Evolutionary conservation across 176 grass and related monocot genomes (phyloP).

Genomic region (Pontederia paniculata): DNA sequence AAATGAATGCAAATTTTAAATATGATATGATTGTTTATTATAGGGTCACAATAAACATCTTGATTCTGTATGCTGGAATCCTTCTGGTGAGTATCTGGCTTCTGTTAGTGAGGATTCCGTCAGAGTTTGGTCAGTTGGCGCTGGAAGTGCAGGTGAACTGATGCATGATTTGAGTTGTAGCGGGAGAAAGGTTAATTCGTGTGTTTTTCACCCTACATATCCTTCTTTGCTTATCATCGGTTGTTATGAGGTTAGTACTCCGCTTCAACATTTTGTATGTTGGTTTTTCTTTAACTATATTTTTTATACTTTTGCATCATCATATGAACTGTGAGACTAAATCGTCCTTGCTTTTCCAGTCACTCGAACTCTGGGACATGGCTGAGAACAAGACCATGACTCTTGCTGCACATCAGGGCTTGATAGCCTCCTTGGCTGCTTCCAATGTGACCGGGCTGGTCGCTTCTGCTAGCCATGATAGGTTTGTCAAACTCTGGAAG

Average conservation of each 20-base stretch:
- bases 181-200: slow-evolving; percentile 82
- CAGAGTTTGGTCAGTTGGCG: slow-evolving; percentile 68
- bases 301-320: too few relatives aligned
- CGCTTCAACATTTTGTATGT: neutral
- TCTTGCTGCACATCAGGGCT: slow-evolving; percentile 55
- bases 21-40: slow-evolving; percentile 8
- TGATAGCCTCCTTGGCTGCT: slow-evolving; percentile 62
- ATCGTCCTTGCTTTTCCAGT: slow-evolving; percentile 21
- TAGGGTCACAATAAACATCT: slow-evolving; percentile 77
- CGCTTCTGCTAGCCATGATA: slow-evolving; percentile 90
- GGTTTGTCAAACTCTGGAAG: slow-evolving; percentile 82
- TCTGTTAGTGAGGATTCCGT: slow-evolving; percentile 91
- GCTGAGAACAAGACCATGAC: slow-evolving; percentile 68
- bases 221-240: slow-evolving; percentile 71
- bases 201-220: slow-evolving; percentile 74
- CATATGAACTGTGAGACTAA: too few relatives aligned
- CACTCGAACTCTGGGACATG: slow-evolving; percentile 93
- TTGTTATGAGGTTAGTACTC: slow-evolving; percentile 71
- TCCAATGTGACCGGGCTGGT: slow-evolving; percentile 69
- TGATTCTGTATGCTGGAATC: slow-evolving; percentile 79
- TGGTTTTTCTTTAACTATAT: too few relatives aligned
- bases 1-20: too few relatives aligned
- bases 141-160: slow-evolving; percentile 70
- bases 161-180: slow-evolving; percentile 65
- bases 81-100: slow-evolving; percentile 66